Conservation (phyloP, 2,329 filamentous ascomycete species). For the Sporothrix brunneoviolacea region DNA sequence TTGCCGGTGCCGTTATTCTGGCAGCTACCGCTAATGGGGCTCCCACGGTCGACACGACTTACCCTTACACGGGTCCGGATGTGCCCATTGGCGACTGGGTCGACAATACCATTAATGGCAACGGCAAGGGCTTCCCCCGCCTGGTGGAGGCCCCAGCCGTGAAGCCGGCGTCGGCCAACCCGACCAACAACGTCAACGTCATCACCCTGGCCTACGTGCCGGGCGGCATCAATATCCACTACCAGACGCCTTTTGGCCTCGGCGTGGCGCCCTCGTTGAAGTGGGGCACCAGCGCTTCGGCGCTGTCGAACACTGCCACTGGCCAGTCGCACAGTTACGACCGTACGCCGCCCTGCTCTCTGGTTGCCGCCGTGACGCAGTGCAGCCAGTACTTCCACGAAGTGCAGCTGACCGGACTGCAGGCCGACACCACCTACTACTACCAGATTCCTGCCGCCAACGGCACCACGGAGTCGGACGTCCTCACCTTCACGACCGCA, state of each 20-base stretch:
- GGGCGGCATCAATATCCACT: constrained; percentile 45
- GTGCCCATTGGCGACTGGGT: constrained; percentile 47
- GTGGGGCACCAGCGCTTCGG: constrained; percentile 33
- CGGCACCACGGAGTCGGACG: constrained; percentile 40
- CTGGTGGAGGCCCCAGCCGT: constrained; percentile 44
- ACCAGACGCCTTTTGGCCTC: constrained; percentile 47
- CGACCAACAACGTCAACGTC: constrained; percentile 47
- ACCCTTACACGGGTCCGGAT: constrained; percentile 41
- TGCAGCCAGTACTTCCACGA: constrained; percentile 48
- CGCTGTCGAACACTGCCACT: constrained; percentile 29
- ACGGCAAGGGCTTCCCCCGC: constrained; percentile 45
- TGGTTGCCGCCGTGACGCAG: constrained; percentile 37
- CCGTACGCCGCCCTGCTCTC: constrained; percentile 43
- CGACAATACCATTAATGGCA: constrained; percentile 41
- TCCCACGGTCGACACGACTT: constrained; percentile 32
- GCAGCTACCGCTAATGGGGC: neutral
- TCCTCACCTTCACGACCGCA: constrained; percentile 41
- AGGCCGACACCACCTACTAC: constrained; percentile 41
- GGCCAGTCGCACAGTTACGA: constrained; percentile 39
- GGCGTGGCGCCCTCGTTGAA: constrained; percentile 35
- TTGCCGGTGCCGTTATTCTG: constrained; percentile 7
- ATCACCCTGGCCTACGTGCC: constrained; percentile 42
- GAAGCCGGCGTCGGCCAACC: constrained; percentile 33
- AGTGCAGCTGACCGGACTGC: constrained; percentile 35
- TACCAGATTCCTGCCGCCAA: constrained; percentile 43